These are phyloP conservation scores for Ichthyophthirius multifiliis DNA, from an alignment of 169 alveolate species.

Conservation along the genomic window DNA sequence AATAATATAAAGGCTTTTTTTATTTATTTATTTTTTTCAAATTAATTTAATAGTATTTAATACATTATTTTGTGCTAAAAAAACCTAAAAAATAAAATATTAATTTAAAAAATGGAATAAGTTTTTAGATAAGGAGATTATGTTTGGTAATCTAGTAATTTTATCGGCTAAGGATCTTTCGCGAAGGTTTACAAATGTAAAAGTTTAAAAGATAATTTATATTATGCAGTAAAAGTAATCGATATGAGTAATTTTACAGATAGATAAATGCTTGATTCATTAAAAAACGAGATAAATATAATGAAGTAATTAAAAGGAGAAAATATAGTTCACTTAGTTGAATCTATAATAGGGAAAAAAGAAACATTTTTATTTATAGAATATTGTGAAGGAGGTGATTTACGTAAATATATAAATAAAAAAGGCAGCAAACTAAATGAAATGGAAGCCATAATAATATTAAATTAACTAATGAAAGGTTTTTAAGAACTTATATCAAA, in stretches of 20 bases:
- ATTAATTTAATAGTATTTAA: no score
- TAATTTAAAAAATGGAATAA: no score
- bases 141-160: conserved; percentile 12
- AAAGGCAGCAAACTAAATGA: conserved; percentile 21
- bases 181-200: conserved; percentile 57
- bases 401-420: background rate
- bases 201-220: conserved; percentile 30
- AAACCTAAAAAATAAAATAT: no score
- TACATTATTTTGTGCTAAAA: no score
- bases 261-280: conserved; percentile 2
- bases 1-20: no score
- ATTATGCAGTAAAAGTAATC: conserved; percentile 48
- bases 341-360: background rate
- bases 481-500: conserved; percentile 17
- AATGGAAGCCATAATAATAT: background rate
- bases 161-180: conserved; percentile 60
- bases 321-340: background rate
- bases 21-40: no score
- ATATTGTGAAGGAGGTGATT: conserved; percentile 32
- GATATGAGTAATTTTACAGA: conserved; percentile 10
- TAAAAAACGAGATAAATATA: conserved; percentile 10
- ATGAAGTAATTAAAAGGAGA: conserved; percentile 18
- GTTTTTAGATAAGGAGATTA: no score
- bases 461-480: conserved; percentile 12
- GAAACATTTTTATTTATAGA: conserved; percentile 17